Percentiles rank a stretch among this genome's conserved stretches.
phyloP scores from a whole-genome alignment of 768 basidiomycete species.

The Kwoniella pini region DNA sequence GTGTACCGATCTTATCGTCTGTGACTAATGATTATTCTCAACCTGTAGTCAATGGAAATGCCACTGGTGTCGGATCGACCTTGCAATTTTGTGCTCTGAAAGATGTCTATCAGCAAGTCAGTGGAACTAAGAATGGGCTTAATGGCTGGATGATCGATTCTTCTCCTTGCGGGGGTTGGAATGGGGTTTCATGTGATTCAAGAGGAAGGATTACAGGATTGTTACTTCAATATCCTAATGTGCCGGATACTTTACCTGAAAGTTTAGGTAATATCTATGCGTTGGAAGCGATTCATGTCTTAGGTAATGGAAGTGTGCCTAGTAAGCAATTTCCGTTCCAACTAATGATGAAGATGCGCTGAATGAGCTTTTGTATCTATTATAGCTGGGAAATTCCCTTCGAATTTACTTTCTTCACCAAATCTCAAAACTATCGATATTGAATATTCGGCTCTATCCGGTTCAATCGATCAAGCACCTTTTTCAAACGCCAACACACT shows the following conservation, averaged over 20 bases:
- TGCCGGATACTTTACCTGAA: slow-evolving; percentile 40
- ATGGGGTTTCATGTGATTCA: slow-evolving; percentile 49
- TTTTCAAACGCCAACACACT: slow-evolving; percentile 26
- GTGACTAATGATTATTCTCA: slow-evolving; percentile 47
- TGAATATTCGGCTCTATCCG: slow-evolving; percentile 47
- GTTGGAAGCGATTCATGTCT: slow-evolving; percentile 42
- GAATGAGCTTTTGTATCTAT: background rate
- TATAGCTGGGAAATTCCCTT: slow-evolving; percentile 49
- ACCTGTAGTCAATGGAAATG: slow-evolving; percentile 36
- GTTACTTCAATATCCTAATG: slow-evolving; percentile 50
- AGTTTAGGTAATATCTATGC: slow-evolving; percentile 48
- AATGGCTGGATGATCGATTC: slow-evolving; percentile 39
- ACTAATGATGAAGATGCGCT: no score
- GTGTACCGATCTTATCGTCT: slow-evolving; percentile 44
- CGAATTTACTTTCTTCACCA: slow-evolving; percentile 33
- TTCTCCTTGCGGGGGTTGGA: slow-evolving; percentile 51
- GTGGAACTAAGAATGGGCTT: slow-evolving; percentile 12
- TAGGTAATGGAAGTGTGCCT: slow-evolving; percentile 50
- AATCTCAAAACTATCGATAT: slow-evolving; percentile 50
- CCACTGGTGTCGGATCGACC: slow-evolving; percentile 50
- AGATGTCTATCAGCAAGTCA: slow-evolving; percentile 35
- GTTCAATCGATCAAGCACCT: slow-evolving; percentile 37
- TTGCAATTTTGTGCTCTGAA: slow-evolving; percentile 54
- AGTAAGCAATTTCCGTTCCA: no score
- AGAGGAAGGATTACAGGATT: slow-evolving; percentile 46